These are phyloP conservation scores for Phytophthora ohioensis DNA, from an alignment of 352 stramenopile species.

Conservation along the genomic window DNA sequence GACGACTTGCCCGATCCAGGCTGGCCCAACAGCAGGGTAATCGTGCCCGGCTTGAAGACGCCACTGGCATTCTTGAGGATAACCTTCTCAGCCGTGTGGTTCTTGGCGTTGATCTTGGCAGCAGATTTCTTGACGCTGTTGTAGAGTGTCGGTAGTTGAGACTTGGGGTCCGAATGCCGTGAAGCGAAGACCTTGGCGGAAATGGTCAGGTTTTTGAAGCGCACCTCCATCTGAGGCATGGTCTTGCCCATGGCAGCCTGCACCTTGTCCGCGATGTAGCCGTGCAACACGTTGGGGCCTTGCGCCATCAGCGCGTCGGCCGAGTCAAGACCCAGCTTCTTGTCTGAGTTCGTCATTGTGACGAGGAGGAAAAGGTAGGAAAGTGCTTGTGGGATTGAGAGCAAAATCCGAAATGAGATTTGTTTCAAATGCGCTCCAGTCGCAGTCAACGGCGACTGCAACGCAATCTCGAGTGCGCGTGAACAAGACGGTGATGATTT, in stretches of 20 bases:
- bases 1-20: conserved; percentile 35
- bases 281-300: conserved; percentile 34
- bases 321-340: conserved; percentile 30
- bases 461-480: conserved; percentile 19
- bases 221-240: conserved; percentile 43
- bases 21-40: conserved; percentile 31
- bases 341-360: conserved; percentile 13
- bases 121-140: conserved; percentile 48
- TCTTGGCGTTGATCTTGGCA: conserved; percentile 38
- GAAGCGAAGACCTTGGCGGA: conserved; percentile 34
- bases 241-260: conserved; percentile 27
- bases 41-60: conserved; percentile 43
- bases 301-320: conserved; percentile 36
- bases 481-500: conserved; percentile 27
- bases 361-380: conserved; percentile 8
- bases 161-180: conserved; percentile 17
- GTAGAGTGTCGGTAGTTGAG: conserved; percentile 51
- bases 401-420: conserved; percentile 36
- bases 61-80: conserved; percentile 59
- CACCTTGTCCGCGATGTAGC: conserved; percentile 32
- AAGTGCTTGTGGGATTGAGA: conserved; percentile 23
- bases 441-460: background rate
- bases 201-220: conserved; percentile 38
- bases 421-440: background rate
- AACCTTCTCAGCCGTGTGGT: conserved; percentile 42